A percentile compares a stretch with the other conserved stretches of the same genome.
Conservation (phyloP, 2,329 filamentous ascomycete genomes). For the Aspergillus glaucus region DNA sequence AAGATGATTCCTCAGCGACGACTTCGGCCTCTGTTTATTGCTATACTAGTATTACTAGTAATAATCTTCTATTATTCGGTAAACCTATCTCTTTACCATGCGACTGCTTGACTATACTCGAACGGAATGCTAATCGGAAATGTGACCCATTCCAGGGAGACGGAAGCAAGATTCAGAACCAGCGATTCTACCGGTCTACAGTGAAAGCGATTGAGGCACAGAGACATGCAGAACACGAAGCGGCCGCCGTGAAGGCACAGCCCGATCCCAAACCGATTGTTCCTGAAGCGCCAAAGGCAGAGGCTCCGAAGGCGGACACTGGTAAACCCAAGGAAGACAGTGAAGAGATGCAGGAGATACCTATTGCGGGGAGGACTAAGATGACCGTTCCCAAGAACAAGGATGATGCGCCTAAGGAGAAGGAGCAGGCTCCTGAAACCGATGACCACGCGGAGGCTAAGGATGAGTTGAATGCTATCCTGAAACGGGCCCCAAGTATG, state of each 20-base stretch:
- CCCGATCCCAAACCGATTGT: conserved; percentile 63
- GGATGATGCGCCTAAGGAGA: conserved; percentile 25
- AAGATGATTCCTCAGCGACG: conserved; percentile 66
- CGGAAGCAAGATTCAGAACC: conserved; percentile 34
- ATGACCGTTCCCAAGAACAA: conserved; percentile 38
- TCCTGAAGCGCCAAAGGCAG: conserved; percentile 33
- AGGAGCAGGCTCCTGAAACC: conserved; percentile 50
- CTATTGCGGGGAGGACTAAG: conserved; percentile 51
- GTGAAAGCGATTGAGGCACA: conserved; percentile 48
- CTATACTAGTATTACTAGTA: conserved; percentile 59
- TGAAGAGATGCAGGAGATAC: conserved; percentile 37
- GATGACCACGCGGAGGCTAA: conserved; percentile 47
- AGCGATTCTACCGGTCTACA: conserved; percentile 51
- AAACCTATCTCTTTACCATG: conserved; percentile 20
- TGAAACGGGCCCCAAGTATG: conserved; percentile 79
- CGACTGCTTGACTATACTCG: background rate
- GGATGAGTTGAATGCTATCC: conserved; percentile 65
- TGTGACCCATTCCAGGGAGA: conserved; percentile 27
- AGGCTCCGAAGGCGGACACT: conserved; percentile 37
- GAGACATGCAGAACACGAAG: conserved; percentile 46
- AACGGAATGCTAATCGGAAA: conserved; percentile 3
- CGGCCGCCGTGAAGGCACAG: conserved; percentile 60
- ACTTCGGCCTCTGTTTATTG: conserved; percentile 59
- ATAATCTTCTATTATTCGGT: conserved; percentile 68
- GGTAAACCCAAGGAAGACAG: conserved; percentile 21